Percentiles rank a stretch among this genome's conserved stretches.
Evolutionary conservation across 306 rosid species (phyloP).

Genomic region (Sicyos baderoa): DNA sequence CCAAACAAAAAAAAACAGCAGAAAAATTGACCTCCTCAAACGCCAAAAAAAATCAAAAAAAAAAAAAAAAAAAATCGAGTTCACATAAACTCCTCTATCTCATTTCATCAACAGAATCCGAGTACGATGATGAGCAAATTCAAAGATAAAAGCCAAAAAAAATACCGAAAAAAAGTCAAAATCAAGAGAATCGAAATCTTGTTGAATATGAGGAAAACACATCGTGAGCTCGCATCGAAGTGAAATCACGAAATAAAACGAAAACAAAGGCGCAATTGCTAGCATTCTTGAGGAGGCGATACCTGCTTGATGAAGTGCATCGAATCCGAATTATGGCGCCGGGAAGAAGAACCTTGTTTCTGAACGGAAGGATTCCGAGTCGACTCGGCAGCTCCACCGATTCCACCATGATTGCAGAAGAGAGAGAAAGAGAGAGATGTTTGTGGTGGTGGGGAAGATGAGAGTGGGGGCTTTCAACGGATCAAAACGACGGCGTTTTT

Average conservation of each 20-base stretch:
- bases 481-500: constrained; percentile 3
- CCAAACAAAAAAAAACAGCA: background rate
- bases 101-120: background rate
- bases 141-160: background rate
- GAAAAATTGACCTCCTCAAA: background rate
- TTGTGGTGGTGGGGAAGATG: constrained; percentile 5
- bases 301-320: constrained; percentile 97
- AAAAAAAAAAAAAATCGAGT: background rate
- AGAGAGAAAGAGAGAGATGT: constrained; percentile 9
- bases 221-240: background rate
- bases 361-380: constrained; percentile 90
- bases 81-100: background rate
- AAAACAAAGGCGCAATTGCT: background rate
- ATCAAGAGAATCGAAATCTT: background rate
- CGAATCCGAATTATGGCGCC: constrained; percentile 97
- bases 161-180: constrained; percentile 6
- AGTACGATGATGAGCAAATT: background rate
- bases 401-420: constrained; percentile 53
- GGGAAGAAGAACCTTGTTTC: constrained; percentile 90
- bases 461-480: background rate
- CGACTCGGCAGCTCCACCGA: constrained; percentile 87
- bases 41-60: background rate
- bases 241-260: background rate
- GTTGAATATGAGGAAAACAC: background rate
- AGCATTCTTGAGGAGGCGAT: background rate